Evolutionary conservation across 2,329 filamentous ascomycete species (phyloP).

Genomic region (Monosporascus sp.): DNA sequence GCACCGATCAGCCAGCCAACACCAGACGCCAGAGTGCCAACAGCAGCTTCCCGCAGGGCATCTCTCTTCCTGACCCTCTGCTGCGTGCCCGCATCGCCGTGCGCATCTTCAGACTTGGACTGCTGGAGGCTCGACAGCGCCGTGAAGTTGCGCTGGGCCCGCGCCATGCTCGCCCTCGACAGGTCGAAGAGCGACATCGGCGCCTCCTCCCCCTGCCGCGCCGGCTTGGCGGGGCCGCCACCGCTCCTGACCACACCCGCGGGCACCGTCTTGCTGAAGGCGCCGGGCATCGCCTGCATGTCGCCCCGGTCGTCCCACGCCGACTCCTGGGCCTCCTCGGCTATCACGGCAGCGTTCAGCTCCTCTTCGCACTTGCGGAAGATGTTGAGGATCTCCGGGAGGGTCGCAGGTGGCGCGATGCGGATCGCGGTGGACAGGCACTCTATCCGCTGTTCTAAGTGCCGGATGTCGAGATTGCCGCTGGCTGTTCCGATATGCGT

Average conservation of each 20-base stretch:
- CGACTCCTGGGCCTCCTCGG: conserved; percentile 63
- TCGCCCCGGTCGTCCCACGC: conserved; percentile 66
- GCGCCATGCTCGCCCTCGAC: conserved; percentile 54
- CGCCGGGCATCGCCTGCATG: conserved; percentile 50
- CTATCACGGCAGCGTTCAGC: conserved; percentile 58
- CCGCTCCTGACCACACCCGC: conserved; percentile 20
- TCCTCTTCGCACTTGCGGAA: conserved; percentile 78
- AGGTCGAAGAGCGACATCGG: conserved; percentile 63
- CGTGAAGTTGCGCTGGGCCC: conserved; percentile 54
- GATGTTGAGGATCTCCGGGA: conserved; percentile 69
- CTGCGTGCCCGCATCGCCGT: conserved; percentile 29
- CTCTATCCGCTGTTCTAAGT: conserved; percentile 76
- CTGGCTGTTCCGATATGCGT: conserved; percentile 57
- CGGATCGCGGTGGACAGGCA: conserved; percentile 71
- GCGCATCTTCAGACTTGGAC: conserved; percentile 28
- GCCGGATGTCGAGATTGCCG: conserved; percentile 58
- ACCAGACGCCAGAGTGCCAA: conserved; percentile 61
- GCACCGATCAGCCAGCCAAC: conserved; percentile 65
- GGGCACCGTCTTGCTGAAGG: conserved; percentile 36
- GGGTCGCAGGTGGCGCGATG: conserved; percentile 62
- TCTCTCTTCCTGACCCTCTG: conserved; percentile 62
- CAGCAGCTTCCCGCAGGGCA: conserved; percentile 60
- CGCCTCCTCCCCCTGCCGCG: conserved; percentile 38
- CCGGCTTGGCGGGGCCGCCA: conserved; percentile 26
- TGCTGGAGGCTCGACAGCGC: conserved; percentile 48